Conservation (phyloP, 2,329 filamentous ascomycete species). For the Pleomassaria siparia region DNA sequence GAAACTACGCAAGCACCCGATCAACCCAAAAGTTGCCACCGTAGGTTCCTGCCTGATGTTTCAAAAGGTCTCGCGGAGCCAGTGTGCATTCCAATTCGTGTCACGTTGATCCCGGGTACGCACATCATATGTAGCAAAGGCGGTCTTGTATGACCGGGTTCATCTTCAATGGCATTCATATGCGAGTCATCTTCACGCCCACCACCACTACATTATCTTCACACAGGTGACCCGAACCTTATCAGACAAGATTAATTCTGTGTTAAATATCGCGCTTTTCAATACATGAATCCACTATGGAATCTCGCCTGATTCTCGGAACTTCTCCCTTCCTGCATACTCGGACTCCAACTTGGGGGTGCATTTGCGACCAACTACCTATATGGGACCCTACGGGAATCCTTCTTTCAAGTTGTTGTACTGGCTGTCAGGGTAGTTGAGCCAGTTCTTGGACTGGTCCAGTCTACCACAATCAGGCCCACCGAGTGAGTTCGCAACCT, state of each 20-base stretch:
- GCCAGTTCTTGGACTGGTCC: conserved; percentile 50
- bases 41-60: conserved; percentile 5
- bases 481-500: conserved; percentile 45
- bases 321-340: too few relatives aligned
- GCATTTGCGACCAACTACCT: too few relatives aligned
- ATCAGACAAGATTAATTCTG: conserved; percentile 8
- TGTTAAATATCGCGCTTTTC: background rate
- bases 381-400: conserved; percentile 23
- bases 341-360: too few relatives aligned
- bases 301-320: background rate
- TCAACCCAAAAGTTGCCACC: conserved; percentile 1
- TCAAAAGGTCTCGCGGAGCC: conserved; percentile 1
- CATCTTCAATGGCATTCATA: background rate
- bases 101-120: conserved; percentile 1
- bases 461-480: conserved; percentile 45
- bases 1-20: background rate
- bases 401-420: conserved; percentile 56
- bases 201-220: background rate
- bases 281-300: background rate
- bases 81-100: conserved; percentile 3
- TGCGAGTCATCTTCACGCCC: background rate
- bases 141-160: background rate
- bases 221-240: background rate
- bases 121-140: background rate
- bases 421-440: conserved; percentile 53